A percentile compares a stretch with the other conserved stretches of the same genome.
Conservation (phyloP, 345 rosid genomes). For the Angophora floribunda region DNA sequence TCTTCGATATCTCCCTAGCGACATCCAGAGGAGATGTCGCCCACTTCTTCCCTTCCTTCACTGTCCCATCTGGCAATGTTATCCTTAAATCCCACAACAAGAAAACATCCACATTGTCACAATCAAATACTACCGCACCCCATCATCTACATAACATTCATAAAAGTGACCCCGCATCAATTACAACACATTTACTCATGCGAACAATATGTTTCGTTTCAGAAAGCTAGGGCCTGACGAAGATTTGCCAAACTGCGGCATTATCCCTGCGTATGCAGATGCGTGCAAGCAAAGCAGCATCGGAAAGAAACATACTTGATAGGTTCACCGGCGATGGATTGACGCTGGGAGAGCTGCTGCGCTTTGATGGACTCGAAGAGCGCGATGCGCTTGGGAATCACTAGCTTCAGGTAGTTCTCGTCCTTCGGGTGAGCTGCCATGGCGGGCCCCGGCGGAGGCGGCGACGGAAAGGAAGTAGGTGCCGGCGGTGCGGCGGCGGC, state of each 20-base stretch:
- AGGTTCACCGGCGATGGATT: constrained; percentile 57
- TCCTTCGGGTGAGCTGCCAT: constrained; percentile 56
- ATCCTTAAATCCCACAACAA: constrained; percentile 22
- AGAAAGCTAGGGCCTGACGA: not conserved
- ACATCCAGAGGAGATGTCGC: constrained; percentile 65
- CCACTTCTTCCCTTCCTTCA: constrained; percentile 92
- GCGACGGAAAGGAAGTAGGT: constrained; percentile 9
- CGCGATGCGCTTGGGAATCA: constrained; percentile 56
- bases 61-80: constrained; percentile 55
- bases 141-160: not conserved
- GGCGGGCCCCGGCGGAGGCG: constrained; percentile 5
- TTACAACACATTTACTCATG: not conserved
- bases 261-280: not conserved
- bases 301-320: constrained; percentile 34
- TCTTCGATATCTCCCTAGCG: constrained; percentile 59
- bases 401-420: constrained; percentile 44
- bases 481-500: not conserved
- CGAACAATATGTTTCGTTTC: not conserved
- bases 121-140: not conserved
- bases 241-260: not conserved
- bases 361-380: constrained; percentile 66
- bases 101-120: not conserved
- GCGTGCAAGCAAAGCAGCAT: not conserved
- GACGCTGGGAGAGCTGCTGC: constrained; percentile 38
- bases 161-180: not conserved